Percentiles rank a stretch among this genome's conserved stretches.
Conservation (phyloP, 495 filamentous ascomycete genomes). For the Platismatia glauca region DNA sequence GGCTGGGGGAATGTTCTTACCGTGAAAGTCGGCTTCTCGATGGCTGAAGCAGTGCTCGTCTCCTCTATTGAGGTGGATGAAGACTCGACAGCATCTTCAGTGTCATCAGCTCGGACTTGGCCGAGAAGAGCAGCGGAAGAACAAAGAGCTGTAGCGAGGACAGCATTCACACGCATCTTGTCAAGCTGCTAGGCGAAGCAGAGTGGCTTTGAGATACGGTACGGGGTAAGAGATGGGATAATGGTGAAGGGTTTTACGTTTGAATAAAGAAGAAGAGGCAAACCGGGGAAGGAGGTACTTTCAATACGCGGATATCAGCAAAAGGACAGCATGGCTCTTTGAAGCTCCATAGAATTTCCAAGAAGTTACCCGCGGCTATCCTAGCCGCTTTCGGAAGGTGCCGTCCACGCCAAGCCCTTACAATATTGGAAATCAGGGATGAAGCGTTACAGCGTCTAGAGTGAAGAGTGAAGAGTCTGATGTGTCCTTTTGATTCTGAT, state of each 20-base stretch:
- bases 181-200: constrained; percentile 19
- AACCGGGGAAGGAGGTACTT: not conserved
- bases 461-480: not conserved
- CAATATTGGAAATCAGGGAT: not conserved
- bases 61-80: constrained; percentile 28
- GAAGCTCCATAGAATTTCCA: constrained; percentile 8
- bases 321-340: constrained; percentile 16
- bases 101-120: constrained; percentile 63
- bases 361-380: constrained; percentile 10
- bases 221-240: not conserved
- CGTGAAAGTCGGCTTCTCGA: constrained; percentile 76
- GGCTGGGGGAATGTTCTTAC: constrained; percentile 43
- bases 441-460: not conserved
- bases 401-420: not conserved
- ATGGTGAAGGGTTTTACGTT: not conserved
- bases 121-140: constrained; percentile 65
- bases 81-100: constrained; percentile 33
- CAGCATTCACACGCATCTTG: constrained; percentile 72
- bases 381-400: constrained; percentile 12
- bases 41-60: constrained; percentile 46
- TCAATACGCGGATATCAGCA: constrained; percentile 13
- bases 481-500: not conserved
- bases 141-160: constrained; percentile 53
- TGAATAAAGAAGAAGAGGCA: constrained; percentile 1
- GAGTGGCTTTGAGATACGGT: not conserved